Percentiles rank a stretch among this genome's conserved stretches.
phyloP scores from a whole-genome alignment of 257 asterid species.

The Nicotiana benthamiana region DNA sequence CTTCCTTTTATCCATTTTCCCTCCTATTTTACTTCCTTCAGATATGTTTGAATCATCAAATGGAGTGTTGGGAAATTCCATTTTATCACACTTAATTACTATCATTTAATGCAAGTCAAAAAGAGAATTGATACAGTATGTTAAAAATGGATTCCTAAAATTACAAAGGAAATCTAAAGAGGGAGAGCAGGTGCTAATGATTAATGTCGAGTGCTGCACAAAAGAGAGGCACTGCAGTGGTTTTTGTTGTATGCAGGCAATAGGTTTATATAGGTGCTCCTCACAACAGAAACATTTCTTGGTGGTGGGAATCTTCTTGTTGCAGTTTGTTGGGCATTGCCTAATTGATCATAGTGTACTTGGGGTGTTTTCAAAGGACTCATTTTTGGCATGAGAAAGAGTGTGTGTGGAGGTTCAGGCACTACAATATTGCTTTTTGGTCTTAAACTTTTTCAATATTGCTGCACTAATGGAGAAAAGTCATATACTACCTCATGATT shows the following conservation, averaged over 20 bases:
- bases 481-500: neutral
- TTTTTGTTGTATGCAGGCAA: constrained; percentile 4
- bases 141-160: neutral
- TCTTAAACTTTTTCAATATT: constrained; percentile 4
- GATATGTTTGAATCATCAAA: constrained; percentile 12
- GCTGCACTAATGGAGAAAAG: neutral
- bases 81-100: neutral
- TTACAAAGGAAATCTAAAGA: neutral
- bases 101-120: neutral
- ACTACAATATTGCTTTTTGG: neutral
- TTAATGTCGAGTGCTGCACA: constrained; percentile 1
- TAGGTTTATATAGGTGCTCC: constrained; percentile 28
- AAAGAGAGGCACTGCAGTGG: constrained; percentile 3
- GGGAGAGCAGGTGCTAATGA: neutral
- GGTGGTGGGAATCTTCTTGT: constrained; percentile 58
- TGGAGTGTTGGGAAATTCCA: constrained; percentile 18
- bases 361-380: constrained; percentile 41
- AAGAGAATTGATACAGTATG: neutral
- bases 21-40: constrained; percentile 10
- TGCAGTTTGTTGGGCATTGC: constrained; percentile 66
- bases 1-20: constrained; percentile 26
- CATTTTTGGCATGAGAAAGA: constrained; percentile 48
- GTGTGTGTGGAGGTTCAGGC: constrained; percentile 3
- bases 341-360: constrained; percentile 28
- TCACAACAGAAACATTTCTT: constrained; percentile 29